phyloP scores from a whole-genome alignment of 345 rosid genomes.

The Aethionema arabicum region DNA sequence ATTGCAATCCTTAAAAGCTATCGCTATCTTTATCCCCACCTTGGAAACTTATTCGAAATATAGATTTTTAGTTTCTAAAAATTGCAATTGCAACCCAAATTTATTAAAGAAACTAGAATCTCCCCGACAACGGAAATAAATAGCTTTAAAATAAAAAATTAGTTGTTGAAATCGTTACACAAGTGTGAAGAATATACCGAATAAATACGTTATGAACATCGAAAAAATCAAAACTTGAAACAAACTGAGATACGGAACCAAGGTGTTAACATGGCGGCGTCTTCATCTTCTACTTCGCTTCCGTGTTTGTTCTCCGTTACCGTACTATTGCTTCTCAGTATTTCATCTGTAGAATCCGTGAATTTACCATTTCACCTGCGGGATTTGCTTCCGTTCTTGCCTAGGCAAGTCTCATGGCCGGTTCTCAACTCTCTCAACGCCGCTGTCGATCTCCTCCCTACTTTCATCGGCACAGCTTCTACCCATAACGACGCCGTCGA shows the following conservation, averaged over 20 bases:
- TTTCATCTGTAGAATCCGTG: conserved; percentile 18
- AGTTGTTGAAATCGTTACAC: no score
- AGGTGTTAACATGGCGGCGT: conserved; percentile 16
- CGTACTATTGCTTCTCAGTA: conserved; percentile 7
- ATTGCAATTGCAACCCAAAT: background rate
- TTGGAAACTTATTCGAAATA: background rate
- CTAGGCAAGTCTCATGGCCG: conserved; percentile 79
- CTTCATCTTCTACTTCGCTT: conserved; percentile 19
- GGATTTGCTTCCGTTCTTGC: conserved; percentile 73
- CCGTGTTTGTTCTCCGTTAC: conserved; percentile 16
- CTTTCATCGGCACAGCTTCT: conserved; percentile 79
- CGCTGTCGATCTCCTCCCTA: conserved; percentile 74
- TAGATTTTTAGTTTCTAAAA: conserved; percentile 11
- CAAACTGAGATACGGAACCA: conserved; percentile 4
- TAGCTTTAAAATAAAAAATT: no score
- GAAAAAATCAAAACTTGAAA: conserved; percentile 6
- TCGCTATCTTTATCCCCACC: no score
- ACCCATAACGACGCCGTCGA: conserved; percentile 41
- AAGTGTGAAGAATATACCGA: conserved; percentile 2
- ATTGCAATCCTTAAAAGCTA: no score
- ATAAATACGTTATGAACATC: conserved; percentile 4
- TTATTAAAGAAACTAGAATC: background rate
- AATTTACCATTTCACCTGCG: conserved; percentile 65
- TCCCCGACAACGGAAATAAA: no score
- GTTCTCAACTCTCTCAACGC: conserved; percentile 58